Conservation (phyloP, 2,329 filamentous ascomycete genomes). For the Cadophora sp. region DNA sequence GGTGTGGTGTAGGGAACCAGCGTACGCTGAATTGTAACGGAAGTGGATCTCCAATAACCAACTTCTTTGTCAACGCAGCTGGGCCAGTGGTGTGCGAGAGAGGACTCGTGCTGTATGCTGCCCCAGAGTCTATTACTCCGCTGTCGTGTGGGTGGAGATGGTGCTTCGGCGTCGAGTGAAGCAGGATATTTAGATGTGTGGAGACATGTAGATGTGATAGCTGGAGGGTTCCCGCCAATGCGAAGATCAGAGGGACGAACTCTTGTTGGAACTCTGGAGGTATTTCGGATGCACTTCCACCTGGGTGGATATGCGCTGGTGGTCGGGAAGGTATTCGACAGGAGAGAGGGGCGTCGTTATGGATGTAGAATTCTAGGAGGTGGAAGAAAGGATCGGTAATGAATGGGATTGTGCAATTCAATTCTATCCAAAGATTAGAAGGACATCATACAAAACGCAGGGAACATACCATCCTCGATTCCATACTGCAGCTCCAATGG, state of each 20-base stretch:
- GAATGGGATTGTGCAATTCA: slow-evolving; percentile 84
- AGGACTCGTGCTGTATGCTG: slow-evolving; percentile 84
- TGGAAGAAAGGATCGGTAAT: slow-evolving; percentile 84
- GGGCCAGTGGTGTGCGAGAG: slow-evolving; percentile 61
- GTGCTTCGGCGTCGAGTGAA: slow-evolving; percentile 70
- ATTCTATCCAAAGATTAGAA: slow-evolving; percentile 55
- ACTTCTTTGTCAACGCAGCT: slow-evolving; percentile 59
- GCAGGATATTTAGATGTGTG: slow-evolving; percentile 86
- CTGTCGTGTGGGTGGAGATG: slow-evolving; percentile 68
- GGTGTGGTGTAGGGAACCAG: slow-evolving; percentile 81
- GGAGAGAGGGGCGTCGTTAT: slow-evolving; percentile 90
- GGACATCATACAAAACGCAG: background rate
- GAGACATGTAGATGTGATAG: slow-evolving; percentile 88
- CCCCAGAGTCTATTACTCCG: slow-evolving; percentile 85
- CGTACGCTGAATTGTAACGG: slow-evolving; percentile 80
- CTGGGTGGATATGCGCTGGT: slow-evolving; percentile 51
- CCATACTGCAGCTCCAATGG: slow-evolving; percentile 90
- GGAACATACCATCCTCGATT: slow-evolving; percentile 58
- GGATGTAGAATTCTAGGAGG: slow-evolving; percentile 95
- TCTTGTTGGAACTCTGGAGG: slow-evolving; percentile 51
- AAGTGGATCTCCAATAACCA: slow-evolving; percentile 87
- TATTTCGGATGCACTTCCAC: slow-evolving; percentile 47
- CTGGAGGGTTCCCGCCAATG: slow-evolving; percentile 87
- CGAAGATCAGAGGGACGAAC: slow-evolving; percentile 87
- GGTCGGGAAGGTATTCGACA: slow-evolving; percentile 89